Evolutionary conservation across 441 rosid genomes (phyloP), one percentile per base, ranked within the genome.

Genomic region (Omphalea diandra): DNA sequence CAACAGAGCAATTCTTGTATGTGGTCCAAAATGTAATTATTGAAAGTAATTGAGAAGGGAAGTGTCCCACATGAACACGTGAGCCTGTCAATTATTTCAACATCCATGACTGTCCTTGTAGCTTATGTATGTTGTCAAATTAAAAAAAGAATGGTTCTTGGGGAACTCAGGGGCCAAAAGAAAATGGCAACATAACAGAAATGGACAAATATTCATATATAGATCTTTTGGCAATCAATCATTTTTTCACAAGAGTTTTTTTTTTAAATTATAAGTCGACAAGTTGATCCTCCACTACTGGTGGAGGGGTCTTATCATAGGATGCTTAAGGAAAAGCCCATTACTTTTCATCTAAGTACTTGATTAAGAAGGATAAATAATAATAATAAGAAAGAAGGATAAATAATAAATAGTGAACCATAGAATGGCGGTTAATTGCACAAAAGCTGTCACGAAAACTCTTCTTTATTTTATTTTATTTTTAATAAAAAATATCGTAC

Each of bases 21-120:
- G 61, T 43, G 78, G 77, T 26, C 62, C 61, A 63, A 31, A 36
- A 1, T 1, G 26, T 68, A 68, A 73, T 65, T 46, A 63, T 73
- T 74, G 73, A n/a, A 4, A 73, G 65, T 74, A 20, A 65, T 69
- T 76, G 76, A 20, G 57, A 69, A 4, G 82, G 70, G 68, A 70
- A 71, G 81, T 26, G 81, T 64, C 71, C 75, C 65, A 70, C 75
- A 32, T 68, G 62, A 18, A 29, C 60, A 14, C 73, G 79, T 63
- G 80, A 59, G 50, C 24, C 52, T 65, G 20, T 29, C 26, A 3
- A 27, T 50, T 36, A 52, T 35, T 24, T 7, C 35, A 26, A 27
- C n/a, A n/a, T n/a, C n/a, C n/a, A n/a, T n/a, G n/a, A n/a, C n/a
- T 10, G 5, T 38, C 20, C 11, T 70, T 66, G 67, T n/a, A 9